Evolutionary conservation across 176 grass and related monocot genomes (phyloP), one percentile per base, ranked within the genome.

Genomic region (Phyllostachys edulis): DNA sequence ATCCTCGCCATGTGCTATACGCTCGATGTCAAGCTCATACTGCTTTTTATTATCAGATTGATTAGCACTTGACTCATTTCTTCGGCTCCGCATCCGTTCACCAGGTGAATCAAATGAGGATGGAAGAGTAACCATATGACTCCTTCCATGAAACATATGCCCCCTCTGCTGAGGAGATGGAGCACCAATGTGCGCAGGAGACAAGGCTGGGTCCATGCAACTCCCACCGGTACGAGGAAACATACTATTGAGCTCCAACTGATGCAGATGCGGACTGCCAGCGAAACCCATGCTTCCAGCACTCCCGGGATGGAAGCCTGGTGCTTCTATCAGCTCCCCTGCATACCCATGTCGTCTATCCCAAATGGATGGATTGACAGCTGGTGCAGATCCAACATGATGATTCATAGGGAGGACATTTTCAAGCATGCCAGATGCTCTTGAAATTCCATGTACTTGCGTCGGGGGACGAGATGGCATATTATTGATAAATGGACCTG

Each of bases 1-100:
- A 76, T 98, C 92, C 50, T 98, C 89, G 9, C 92, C 87, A 12
- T 56, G 85, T 55, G 85, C 46, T 81, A 98, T 98, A 45, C 89
- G 89, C 71, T 94, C 89, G 49, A 98, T 67, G 78, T 98, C 92
- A 88, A 98, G 92, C 74, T 98, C 95, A 74, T 93, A 98, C 56
- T 91, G 92, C 79, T 87, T 98, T 85, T 93, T 98, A 62, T 90
- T 93, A 67, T 98, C 95, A 47, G 82, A 90, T 66, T 98, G 92
- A 89, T 81, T 91, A 88, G 83, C 80, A 82, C 64, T 88, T 10
- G 79, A 60, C 18, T 98, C 95, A 20, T 87, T 98, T 87, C 95
- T 87, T 68, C 95, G 86, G 54, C 84, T 92, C 40, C 91, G 80
- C 77, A 90, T 90, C 16, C 89, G 86, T 76, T 90, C 95, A 79